phyloP scores from a whole-genome alignment of 768 basidiomycete species.

The Lactifluus hygrophoroides region DNA sequence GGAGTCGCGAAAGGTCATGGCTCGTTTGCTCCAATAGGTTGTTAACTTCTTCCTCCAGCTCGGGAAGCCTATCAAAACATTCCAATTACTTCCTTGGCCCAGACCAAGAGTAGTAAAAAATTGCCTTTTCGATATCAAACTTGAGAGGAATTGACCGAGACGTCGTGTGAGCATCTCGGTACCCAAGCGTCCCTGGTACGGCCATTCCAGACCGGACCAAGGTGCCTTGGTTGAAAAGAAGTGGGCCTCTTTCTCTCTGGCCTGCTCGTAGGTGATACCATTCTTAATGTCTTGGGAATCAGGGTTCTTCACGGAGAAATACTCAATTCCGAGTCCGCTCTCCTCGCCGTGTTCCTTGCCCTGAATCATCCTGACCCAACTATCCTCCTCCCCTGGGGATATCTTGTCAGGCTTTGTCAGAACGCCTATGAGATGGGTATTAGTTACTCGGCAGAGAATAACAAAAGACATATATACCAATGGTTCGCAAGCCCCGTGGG shows the following conservation, averaged over 20 bases:
- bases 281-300: constrained; percentile 11
- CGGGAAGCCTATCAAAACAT: constrained; percentile 42
- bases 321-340: constrained; percentile 1
- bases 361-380: constrained; percentile 9
- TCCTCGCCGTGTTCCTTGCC: not conserved
- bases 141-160: constrained; percentile 3
- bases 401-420: constrained; percentile 16
- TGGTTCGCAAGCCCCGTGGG: constrained; percentile 55
- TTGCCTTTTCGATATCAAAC: constrained; percentile 15
- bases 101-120: not conserved
- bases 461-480: constrained; percentile 38
- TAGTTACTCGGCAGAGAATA: not conserved
- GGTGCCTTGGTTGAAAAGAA: constrained; percentile 10
- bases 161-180: constrained; percentile 13
- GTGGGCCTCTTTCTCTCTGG: constrained; percentile 3
- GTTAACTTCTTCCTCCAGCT: constrained; percentile 48
- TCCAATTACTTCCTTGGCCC: not conserved
- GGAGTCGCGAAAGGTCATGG: constrained; percentile 26
- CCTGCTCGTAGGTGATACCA: constrained; percentile 17
- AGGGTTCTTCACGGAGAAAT: constrained; percentile 19
- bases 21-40: constrained; percentile 32
- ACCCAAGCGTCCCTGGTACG: constrained; percentile 10
- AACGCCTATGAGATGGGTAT: not conserved
- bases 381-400: constrained; percentile 5
- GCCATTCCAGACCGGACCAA: constrained; percentile 14